Evolutionary conservation across 2,329 filamentous ascomycete genomes (phyloP).

Genomic region (Fusarium tanahbumbuense): DNA sequence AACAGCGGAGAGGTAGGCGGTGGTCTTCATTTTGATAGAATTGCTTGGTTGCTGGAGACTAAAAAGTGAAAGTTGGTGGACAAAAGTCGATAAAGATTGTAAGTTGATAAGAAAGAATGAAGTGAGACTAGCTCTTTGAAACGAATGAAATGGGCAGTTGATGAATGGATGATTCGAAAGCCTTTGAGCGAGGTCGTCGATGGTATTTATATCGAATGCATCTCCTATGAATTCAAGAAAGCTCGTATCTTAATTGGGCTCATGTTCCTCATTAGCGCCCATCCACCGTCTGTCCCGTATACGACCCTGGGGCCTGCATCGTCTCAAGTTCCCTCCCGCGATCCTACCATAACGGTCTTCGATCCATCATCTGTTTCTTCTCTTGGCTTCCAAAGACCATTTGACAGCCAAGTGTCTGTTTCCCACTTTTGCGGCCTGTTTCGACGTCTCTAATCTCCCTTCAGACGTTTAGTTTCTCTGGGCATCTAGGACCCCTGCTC

Average conservation of each 20-base stretch:
- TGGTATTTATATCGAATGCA: slow-evolving; percentile 3
- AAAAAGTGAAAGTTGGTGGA: slow-evolving; percentile 6
- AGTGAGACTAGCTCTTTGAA: slow-evolving; percentile 27
- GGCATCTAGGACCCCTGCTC: background rate
- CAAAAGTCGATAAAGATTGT: slow-evolving; percentile 17
- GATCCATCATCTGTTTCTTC: background rate
- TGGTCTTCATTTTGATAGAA: slow-evolving; percentile 21
- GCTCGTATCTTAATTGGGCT: background rate
- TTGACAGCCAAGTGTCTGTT: background rate
- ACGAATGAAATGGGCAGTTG: slow-evolving; percentile 22
- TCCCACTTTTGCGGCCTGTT: background rate
- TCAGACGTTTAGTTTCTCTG: slow-evolving; percentile 19
- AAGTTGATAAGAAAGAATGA: slow-evolving; percentile 20
- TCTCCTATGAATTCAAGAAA: background rate
- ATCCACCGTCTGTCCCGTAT: background rate
- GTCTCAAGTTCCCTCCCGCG: slow-evolving; percentile 1
- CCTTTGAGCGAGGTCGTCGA: background rate
- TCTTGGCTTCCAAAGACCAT: background rate
- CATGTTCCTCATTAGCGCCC: background rate
- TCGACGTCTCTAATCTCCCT: slow-evolving; percentile 3
- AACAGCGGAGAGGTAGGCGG: slow-evolving; percentile 16
- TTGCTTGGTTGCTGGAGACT: background rate
- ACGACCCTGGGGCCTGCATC: background rate
- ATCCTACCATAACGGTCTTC: background rate
- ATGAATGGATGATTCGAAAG: slow-evolving; percentile 9